Evolutionary conservation across 441 rosid genomes (phyloP), one percentile per base, ranked within the genome.

Genomic region (Corymbia citriodora): DNA sequence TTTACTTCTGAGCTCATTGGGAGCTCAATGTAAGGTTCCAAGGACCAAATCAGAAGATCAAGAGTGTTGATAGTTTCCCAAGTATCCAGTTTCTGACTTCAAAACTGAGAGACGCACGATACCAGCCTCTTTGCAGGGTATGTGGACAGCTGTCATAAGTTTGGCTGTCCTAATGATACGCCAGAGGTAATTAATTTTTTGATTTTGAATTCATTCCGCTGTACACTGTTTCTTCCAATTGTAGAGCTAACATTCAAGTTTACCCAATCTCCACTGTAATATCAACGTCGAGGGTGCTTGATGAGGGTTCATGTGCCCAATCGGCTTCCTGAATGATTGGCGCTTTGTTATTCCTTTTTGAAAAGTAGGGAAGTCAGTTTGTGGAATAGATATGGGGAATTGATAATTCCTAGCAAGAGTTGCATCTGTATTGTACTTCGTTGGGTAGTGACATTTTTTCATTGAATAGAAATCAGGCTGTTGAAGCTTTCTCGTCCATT

Each of bases 191-290:
- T 91, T 91, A 55, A 79, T 23, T 85, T 92, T 91, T 91, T 89
- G 88, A 88, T 61, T 90, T 89, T 88, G 74, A 91, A 74, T 92
- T 87, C 86, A 88, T 87, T 89, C 91, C 87, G 31, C 90, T 92
- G 92, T 83, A 92, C 70, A 89, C 89, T 72, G 72, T 87, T 86
- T 49, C 89, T n/a, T 88, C 90, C 88, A 79, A 45, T 90, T 91
- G 65, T 92, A 92, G 89, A 90, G 90, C 95, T 92, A 92, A 94
- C 94, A 81, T 79, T 90, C 89, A 87, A 91, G 85, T 88, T 87
- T 83, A 88, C 90, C 90, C 27, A 83, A 92, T 91, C 87, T 92
- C 91, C 90, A 68, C 72, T 92, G 95, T 93, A 90, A 90, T 94
- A 87, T 90, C 91, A 89, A 88, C 88, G 90, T 90, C 89, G 89